These are phyloP conservation scores for Saturnispora besseyi DNA, from an alignment of 805 yeast species.

Conservation along the genomic window DNA sequence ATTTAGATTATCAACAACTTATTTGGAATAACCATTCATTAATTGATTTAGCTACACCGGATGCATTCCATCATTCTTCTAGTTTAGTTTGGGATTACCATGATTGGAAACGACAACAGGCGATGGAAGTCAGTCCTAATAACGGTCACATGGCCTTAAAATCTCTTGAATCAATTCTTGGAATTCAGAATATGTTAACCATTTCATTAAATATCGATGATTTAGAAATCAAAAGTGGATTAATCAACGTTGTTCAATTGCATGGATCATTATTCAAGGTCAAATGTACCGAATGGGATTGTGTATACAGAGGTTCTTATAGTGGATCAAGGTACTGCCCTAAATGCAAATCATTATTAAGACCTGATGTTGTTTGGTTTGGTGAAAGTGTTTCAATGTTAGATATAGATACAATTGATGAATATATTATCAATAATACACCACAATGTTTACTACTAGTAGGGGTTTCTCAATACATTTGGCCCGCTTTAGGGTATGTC, in stretches of 20 bases:
- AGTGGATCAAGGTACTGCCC: slow-evolving; percentile 63
- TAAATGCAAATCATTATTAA: slow-evolving; percentile 51
- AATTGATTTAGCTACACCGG: slow-evolving; percentile 85
- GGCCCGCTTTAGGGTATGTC: slow-evolving; percentile 52
- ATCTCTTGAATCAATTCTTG: neutral
- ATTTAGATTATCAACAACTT: slow-evolving; percentile 38
- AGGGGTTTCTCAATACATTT: slow-evolving; percentile 78
- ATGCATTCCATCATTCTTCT: slow-evolving; percentile 77
- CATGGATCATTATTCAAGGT: slow-evolving; percentile 74
- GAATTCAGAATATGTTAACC: neutral
- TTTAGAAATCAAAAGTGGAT: slow-evolving; percentile 47
- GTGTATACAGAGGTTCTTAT: slow-evolving; percentile 47
- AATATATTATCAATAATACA: slow-evolving; percentile 35
- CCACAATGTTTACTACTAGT: slow-evolving; percentile 24
- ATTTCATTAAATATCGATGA: slow-evolving; percentile 58
- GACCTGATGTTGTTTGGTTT: slow-evolving; percentile 94
- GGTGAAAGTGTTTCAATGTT: slow-evolving; percentile 77
- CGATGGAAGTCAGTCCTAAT: slow-evolving; percentile 54
- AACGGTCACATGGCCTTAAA: neutral
- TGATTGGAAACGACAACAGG: slow-evolving; percentile 54
- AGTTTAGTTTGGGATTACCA: slow-evolving; percentile 89
- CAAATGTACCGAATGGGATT: slow-evolving; percentile 66
- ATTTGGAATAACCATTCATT: slow-evolving; percentile 67
- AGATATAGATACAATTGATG: slow-evolving; percentile 59
- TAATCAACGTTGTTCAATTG: neutral